Evolutionary conservation across 768 basidiomycete species (phyloP).

Genomic region (Gymnopilus junonius): DNA sequence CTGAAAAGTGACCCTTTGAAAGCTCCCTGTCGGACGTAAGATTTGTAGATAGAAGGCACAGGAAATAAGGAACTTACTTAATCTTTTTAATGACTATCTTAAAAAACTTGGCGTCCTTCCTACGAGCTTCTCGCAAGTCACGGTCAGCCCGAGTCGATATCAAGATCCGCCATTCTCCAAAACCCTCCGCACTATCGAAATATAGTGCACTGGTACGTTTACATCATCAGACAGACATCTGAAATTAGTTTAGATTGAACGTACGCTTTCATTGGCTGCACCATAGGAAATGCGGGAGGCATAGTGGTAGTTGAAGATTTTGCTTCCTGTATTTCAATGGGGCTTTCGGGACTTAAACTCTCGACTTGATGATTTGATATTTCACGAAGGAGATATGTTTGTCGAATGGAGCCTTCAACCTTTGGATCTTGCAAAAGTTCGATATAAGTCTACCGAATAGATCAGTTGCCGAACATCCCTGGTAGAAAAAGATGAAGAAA

Average conservation of each 20-base stretch:
- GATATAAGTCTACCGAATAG: conserved; percentile 8
- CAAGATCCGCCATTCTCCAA: conserved; percentile 68
- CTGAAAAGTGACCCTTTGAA: conserved; percentile 70
- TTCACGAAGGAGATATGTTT: not conserved
- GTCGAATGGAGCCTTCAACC: conserved; percentile 8
- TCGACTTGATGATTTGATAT: not conserved
- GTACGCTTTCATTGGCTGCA: conserved; percentile 61
- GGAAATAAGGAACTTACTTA: conserved; percentile 41
- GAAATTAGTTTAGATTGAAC: conserved; percentile 8
- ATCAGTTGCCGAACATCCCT: not conserved
- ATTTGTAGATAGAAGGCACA: not conserved
- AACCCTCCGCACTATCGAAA: conserved; percentile 60
- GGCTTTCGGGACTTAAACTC: not conserved
- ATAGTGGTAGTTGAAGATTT: not conserved
- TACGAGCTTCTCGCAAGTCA: conserved; percentile 51
- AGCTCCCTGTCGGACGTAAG: conserved; percentile 51
- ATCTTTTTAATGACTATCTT: conserved; percentile 69
- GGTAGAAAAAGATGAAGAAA: not conserved
- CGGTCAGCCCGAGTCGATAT: conserved; percentile 54
- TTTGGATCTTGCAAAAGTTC: conserved; percentile 16
- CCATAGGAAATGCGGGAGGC: conserved; percentile 37
- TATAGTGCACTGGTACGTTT: conserved; percentile 46
- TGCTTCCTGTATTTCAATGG: not conserved
- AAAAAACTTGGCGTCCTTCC: conserved; percentile 50
- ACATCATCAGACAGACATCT: not conserved